Base-by-base conservation (phyloP, 2,329 filamentous ascomycete species). In the Lasiodiplodia hormozganensis region DNA sequence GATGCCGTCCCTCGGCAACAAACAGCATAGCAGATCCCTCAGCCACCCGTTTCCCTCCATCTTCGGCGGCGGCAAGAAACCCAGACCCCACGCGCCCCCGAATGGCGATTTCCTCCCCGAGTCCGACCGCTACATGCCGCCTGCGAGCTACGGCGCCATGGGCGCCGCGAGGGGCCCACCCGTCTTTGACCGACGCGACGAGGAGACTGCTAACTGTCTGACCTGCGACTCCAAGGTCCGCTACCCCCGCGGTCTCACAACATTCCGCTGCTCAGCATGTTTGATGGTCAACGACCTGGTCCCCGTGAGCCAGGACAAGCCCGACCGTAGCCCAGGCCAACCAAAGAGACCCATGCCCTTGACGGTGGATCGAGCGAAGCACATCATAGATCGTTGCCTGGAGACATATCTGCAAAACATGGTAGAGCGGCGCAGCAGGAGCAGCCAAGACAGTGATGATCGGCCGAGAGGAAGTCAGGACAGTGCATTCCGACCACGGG, bases 201-300 rank as follows among this genome's bases (percentile, higher is more conserved):
- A 84, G 71, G 83, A 85, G 34, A 90, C 88, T 38, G 91, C 92
- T 25, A 89, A 88, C 73, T 97, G 94, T 77, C 94, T 95, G 87
- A 94, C 93, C 40, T 97, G 94, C 78, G 92, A 90, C 74, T 91
- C 91, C 67, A 87, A 89, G 68, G 90, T 96, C 71, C 87, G 91
- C 68, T 97, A 93, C 90, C 93, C 93, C 2, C 87, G 86, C 70
- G 87, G 90, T 65, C 81, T 94, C 70, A 87, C 87, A 43, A 87
- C 90, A 47, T 97, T 96, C 79, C 87, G 93, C 73, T 97, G 94
- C 78, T 91, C 92, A 52, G 90, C 92, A 67, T 97, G 94, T 78
- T 82, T 92, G 74, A 96, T 92, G 21, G 89, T 97, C 76, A 97
- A 96, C 76, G 93, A 97, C 76, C 79, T 97, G 65, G 84, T 86